A percentile compares a stretch with the other conserved stretches of the same genome.
Conservation (phyloP, 2,329 filamentous ascomycete genomes). For the Fusarium odoratissimum region DNA sequence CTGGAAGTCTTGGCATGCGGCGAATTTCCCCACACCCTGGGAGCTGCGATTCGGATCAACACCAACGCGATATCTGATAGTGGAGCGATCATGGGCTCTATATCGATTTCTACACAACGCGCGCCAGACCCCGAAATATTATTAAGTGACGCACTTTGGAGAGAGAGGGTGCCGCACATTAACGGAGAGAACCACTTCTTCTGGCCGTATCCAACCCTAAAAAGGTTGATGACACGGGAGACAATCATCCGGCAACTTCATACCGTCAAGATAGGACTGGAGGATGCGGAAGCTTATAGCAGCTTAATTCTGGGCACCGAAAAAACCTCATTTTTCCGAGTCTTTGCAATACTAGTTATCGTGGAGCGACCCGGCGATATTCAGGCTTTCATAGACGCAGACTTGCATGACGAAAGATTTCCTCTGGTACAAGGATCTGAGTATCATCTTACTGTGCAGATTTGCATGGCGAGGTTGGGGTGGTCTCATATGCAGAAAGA, state of each 20-base stretch:
- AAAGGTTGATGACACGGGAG: neutral
- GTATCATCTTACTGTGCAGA: neutral
- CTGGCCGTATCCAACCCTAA: neutral
- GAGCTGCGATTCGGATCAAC: neutral
- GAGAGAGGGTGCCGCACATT: neutral
- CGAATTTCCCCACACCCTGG: neutral
- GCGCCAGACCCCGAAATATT: neutral
- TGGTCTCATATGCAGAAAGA: neutral
- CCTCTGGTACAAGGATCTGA: neutral
- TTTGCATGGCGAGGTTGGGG: neutral
- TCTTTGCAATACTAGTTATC: neutral
- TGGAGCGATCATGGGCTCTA: neutral
- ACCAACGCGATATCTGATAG: neutral
- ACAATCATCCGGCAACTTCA: neutral
- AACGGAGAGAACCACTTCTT: neutral
- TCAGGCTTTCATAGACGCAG: neutral
- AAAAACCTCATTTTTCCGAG: rapidly evolving
- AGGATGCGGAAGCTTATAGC: rapidly evolving
- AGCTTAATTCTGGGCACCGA: rapidly evolving
- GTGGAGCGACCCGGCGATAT: neutral
- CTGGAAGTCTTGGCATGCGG: neutral
- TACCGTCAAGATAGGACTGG: neutral
- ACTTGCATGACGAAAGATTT: neutral
- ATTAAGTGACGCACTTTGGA: neutral
- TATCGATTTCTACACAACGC: neutral